phyloP scores from a whole-genome alignment of 83 land plant genomes.

The Isoetes engelmannii region DNA sequence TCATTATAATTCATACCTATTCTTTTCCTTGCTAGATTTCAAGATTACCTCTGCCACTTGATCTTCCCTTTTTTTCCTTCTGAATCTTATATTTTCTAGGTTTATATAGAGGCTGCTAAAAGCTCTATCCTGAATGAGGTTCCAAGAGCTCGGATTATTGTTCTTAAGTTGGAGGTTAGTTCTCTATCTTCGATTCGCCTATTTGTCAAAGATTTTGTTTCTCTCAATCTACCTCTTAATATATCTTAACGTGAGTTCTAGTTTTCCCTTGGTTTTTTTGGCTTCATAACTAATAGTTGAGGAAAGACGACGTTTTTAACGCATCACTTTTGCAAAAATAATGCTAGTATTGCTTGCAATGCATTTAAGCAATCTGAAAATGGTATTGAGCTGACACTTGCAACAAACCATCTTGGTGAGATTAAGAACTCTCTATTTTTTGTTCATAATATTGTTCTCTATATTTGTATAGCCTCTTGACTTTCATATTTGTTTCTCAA shows the following conservation, averaged over 20 bases:
- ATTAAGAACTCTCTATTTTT: too few species aligned
- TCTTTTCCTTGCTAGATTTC: too few species aligned
- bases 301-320: too few species aligned
- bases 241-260: slow-evolving; percentile 12
- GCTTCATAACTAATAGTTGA: too few species aligned
- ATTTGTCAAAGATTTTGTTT: background rate
- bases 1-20: too few species aligned
- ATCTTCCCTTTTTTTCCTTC: too few species aligned
- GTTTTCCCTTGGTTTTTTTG: too few species aligned
- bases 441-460: too few species aligned
- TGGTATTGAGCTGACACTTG: slow-evolving; percentile 69
- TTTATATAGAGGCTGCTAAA: background rate
- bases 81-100: too few species aligned
- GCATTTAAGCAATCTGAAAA: slow-evolving; percentile 46
- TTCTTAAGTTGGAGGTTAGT: slow-evolving; percentile 11
- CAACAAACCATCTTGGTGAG: slow-evolving; percentile 65
- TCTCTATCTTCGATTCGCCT: slow-evolving; percentile 1
- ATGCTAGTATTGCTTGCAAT: slow-evolving; percentile 55
- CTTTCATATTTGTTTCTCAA: too few species aligned
- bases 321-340: slow-evolving; percentile 61
- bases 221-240: slow-evolving; percentile 1
- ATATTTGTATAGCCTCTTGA: too few species aligned
- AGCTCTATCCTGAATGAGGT: background rate
- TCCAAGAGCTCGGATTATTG: background rate
- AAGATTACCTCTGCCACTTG: too few species aligned